These are phyloP conservation scores for Verruconis gallopava DNA, from an alignment of 2,329 filamentous ascomycete species.

Conservation along the genomic window DNA sequence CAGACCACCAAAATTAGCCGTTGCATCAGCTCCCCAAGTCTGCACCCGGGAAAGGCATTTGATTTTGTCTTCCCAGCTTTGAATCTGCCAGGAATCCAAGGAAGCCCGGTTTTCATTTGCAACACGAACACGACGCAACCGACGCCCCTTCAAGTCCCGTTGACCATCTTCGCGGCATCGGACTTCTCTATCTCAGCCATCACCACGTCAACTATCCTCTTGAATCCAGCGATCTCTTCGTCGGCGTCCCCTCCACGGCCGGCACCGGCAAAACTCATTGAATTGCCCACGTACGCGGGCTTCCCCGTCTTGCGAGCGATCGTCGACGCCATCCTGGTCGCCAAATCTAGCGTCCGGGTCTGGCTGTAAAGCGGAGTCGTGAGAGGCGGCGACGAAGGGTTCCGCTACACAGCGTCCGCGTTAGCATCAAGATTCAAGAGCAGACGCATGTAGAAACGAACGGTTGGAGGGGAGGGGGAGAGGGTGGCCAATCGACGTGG, in stretches of 20 bases:
- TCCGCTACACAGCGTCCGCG: slow-evolving; percentile 23
- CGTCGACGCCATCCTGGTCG: slow-evolving; percentile 70
- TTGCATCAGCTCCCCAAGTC: too few relatives aligned
- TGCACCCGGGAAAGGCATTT: too few relatives aligned
- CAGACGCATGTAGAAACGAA: too few relatives aligned
- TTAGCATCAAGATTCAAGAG: too few relatives aligned
- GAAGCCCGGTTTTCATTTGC: too few relatives aligned
- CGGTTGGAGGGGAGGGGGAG: too few relatives aligned
- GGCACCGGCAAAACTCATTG: slow-evolving; percentile 60
- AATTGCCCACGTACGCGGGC: slow-evolving; percentile 85
- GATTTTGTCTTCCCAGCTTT: too few relatives aligned
- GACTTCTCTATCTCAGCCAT: slow-evolving; percentile 35
- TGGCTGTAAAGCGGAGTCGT: slow-evolving; percentile 68
- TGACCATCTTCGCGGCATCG: neutral
- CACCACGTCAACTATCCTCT: slow-evolving; percentile 58
- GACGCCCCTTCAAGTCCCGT: neutral
- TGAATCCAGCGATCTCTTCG: slow-evolving; percentile 87
- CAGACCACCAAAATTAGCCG: too few relatives aligned
- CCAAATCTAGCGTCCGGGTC: slow-evolving; percentile 71
- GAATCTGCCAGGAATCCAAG: too few relatives aligned
- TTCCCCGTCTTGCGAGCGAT: slow-evolving; percentile 58
- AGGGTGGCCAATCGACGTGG: slow-evolving; percentile 12
- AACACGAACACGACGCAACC: too few relatives aligned
- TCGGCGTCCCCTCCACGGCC: slow-evolving; percentile 72
- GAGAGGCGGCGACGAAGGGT: slow-evolving; percentile 45